A percentile compares a stretch with the other conserved stretches of the same genome.
Evolutionary conservation across 179 eudicot genomes (phyloP).

Genomic region (Silene vulgaris): DNA sequence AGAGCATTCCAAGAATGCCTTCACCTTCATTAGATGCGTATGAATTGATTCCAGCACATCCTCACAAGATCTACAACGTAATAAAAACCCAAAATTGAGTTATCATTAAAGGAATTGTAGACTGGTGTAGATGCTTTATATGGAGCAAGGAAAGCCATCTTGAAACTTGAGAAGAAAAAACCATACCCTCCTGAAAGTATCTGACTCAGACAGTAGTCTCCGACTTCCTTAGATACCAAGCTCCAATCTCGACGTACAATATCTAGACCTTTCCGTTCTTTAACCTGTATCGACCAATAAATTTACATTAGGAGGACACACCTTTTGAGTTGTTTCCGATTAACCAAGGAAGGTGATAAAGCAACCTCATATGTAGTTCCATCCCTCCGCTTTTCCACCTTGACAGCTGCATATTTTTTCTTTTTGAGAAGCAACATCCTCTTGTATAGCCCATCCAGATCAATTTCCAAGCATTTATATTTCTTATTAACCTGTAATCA

Average conservation of each 20-base stretch:
- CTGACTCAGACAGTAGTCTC: constrained; percentile 86
- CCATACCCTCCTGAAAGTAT: constrained; percentile 85
- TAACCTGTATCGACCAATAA: constrained; percentile 43
- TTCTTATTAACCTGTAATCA: constrained; percentile 72
- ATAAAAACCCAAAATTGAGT: constrained; percentile 15
- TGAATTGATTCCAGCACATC: constrained; percentile 96
- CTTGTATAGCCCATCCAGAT: constrained; percentile 92
- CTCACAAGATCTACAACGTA: constrained; percentile 69
- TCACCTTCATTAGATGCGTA: constrained; percentile 69
- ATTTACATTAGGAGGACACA: neutral
- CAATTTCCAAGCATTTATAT: constrained; percentile 86
- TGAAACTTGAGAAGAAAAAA: constrained; percentile 8
- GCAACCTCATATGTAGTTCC: constrained; percentile 66
- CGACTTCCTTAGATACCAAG: constrained; percentile 79
- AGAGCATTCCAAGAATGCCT: neutral
- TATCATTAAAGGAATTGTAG: neutral
- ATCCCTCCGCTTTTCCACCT: constrained; percentile 63
- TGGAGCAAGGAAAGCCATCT: neutral
- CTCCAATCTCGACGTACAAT: constrained; percentile 99
- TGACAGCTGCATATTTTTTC: constrained; percentile 97
- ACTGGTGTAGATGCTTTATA: neutral
- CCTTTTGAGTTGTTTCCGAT: neutral
- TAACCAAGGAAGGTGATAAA: constrained; percentile 8
- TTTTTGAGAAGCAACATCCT: constrained; percentile 95
- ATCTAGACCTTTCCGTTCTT: constrained; percentile 95